Percentiles rank a stretch among this genome's conserved stretches.
Conservation (phyloP, 164 flowering plant species). For the Stephania cephalantha region DNA sequence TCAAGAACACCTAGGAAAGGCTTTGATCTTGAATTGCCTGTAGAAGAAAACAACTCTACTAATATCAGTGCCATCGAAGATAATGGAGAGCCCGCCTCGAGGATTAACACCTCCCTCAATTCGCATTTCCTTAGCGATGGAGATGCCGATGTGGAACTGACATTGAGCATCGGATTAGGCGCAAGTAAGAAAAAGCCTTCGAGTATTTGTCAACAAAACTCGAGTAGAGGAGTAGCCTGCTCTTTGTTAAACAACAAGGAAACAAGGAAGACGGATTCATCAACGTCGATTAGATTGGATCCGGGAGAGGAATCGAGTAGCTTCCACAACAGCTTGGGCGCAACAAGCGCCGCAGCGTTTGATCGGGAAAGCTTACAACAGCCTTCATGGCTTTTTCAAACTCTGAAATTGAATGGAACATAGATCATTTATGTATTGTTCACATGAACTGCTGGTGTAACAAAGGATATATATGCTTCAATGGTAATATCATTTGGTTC, state of each 20-base stretch:
- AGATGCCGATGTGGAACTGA: conserved; percentile 50
- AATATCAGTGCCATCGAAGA: conserved; percentile 16
- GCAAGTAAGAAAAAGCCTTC: conserved; percentile 23
- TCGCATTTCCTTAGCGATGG: conserved; percentile 12
- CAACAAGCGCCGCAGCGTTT: conserved; percentile 26
- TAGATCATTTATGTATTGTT: conserved; percentile 15
- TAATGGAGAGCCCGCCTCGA: conserved; percentile 14
- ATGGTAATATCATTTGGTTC: conserved; percentile 8
- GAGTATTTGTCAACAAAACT: conserved; percentile 3
- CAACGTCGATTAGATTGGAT: conserved; percentile 24
- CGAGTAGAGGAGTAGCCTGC: conserved; percentile 10
- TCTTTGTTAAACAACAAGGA: conserved; percentile 7
- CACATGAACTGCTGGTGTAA: conserved; percentile 8
- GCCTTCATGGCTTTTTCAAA: conserved; percentile 56
- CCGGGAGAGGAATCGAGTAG: conserved; percentile 30
- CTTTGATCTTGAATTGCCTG: conserved; percentile 45
- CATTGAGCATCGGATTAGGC: conserved; percentile 51
- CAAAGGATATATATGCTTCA: conserved; percentile 3
- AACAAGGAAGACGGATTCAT: conserved; percentile 19
- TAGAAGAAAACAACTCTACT: conserved; percentile 24
- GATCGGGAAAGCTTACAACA: conserved; percentile 35
- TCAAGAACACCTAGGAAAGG: conserved; percentile 22
- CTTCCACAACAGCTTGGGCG: conserved; percentile 20
- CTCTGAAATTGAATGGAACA: conserved; percentile 39
- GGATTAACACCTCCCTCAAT: conserved; percentile 1